Base-by-base conservation (phyloP, 768 basidiomycete species). In the Boletus pseudo-olivaceus region DNA sequence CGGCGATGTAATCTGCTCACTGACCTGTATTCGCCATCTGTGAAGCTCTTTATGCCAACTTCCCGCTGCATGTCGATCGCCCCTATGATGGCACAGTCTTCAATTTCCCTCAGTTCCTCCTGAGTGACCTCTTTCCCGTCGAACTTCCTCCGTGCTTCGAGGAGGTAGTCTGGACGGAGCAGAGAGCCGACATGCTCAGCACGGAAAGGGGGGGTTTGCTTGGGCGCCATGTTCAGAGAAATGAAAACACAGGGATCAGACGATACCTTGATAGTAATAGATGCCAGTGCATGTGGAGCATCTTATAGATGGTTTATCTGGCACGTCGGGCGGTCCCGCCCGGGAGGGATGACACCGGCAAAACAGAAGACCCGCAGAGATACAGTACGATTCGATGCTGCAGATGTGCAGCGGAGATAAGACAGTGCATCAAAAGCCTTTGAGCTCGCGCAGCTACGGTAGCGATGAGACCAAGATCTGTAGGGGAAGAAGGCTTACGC, bases 171-270 rank as follows among this genome's bases (percentile, higher is more conserved):
- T 19, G 77, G 77, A 9, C 77, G 73, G 51, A 76, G 76, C 35
- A 78, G 64, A 7, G 76, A 78, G 34, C 77, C 77, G 9, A 77
- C 55, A 57, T 78, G 77, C 49, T 78, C 77, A 15, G 77, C 76
- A 26, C 76, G 72, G 66, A 76, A 76, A 27, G 77, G 77, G 5
- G 77, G 77, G n/a, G 42, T 53, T 35, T 68, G 63, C 44, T 62
- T 68, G 12, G 52, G 26, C 1, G 49, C 14, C 64, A 68, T 68
- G 7, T 29, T 53, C 7, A 40, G 40, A 43, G 33, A 19, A 32
- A n/a, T 6, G 11, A 30, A 7, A 12, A 19, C 14, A 10, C 2
- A 33, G 20, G 29, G 26, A 33, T 15, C 8, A 17, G 11, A 33
- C 0, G 35, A 30, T 23, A 43, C n/a, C 6, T 44, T 5, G 33